A percentile compares a stretch with the other conserved stretches of the same genome.
These are phyloP conservation scores for Thymus mandschuricus DNA, from an alignment of 257 asterid species.

Conservation along the genomic window DNA sequence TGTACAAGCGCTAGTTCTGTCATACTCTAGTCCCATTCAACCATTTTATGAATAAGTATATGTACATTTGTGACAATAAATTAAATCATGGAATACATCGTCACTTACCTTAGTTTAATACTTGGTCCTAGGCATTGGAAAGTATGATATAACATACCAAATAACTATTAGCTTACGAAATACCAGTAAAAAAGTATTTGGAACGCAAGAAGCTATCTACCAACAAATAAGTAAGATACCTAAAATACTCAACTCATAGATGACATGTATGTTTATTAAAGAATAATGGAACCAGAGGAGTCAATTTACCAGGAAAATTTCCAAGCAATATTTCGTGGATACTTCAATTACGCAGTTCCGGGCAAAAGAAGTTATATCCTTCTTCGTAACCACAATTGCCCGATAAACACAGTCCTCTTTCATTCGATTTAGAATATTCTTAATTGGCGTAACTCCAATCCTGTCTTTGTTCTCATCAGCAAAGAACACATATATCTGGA, in stretches of 20 bases:
- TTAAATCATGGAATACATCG: background rate
- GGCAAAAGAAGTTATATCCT: conserved; percentile 61
- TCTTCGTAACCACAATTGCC: conserved; percentile 68
- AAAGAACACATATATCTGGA: conserved; percentile 77
- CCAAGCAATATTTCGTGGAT: conserved; percentile 59
- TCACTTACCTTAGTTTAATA: background rate
- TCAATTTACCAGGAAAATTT: conserved; percentile 66
- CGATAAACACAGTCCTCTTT: conserved; percentile 55
- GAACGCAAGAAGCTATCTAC: no score
- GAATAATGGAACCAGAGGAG: conserved; percentile 9
- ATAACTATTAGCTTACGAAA: no score
- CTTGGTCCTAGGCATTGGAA: background rate
- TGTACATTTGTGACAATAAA: no score
- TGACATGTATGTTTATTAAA: no score
- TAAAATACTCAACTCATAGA: no score
- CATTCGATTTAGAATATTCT: conserved; percentile 56
- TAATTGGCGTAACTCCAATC: conserved; percentile 64
- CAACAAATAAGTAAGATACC: no score
- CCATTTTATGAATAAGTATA: no score
- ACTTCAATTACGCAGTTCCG: conserved; percentile 48
- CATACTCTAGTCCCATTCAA: no score
- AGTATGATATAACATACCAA: background rate
- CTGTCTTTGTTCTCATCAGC: conserved; percentile 49
- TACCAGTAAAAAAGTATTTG: no score
- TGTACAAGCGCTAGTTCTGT: no score